Conservation (phyloP, 371 early-diverging fungal species). For the Basidiobolus meristosporus region DNA sequence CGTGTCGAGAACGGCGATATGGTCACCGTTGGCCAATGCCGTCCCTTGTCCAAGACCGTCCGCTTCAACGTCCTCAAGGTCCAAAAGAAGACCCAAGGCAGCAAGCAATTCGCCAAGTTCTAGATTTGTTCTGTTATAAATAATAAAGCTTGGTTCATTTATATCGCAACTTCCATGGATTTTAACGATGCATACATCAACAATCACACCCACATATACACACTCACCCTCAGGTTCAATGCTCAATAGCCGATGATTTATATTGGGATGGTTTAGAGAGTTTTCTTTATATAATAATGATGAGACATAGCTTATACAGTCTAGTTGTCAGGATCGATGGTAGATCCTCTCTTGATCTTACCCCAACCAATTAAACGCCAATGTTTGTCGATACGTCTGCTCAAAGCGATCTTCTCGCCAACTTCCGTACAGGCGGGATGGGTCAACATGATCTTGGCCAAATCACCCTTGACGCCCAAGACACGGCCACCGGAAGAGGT, state of each 20-base stretch:
- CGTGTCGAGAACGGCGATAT: constrained; percentile 83
- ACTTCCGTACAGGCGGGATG: constrained; percentile 96
- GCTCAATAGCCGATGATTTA: too few relatives aligned
- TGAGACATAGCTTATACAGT: neutral
- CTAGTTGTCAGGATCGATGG: constrained; percentile 37
- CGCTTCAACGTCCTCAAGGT: constrained; percentile 98
- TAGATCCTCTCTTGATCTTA: constrained; percentile 74
- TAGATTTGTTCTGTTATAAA: neutral
- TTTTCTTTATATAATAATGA: neutral
- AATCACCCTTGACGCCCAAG: constrained; percentile 77
- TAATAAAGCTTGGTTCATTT: too few relatives aligned
- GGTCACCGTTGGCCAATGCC: constrained; percentile 96
- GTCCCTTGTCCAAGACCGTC: constrained; percentile 96
- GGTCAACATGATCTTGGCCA: constrained; percentile 86
- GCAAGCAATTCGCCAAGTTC: constrained; percentile 89
- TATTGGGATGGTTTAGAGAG: neutral
- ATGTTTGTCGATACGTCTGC: constrained; percentile 96
- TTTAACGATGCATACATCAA: too few relatives aligned
- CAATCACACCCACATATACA: too few relatives aligned
- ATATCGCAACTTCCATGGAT: too few relatives aligned
- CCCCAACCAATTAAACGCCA: constrained; percentile 99
- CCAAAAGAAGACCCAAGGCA: constrained; percentile 58
- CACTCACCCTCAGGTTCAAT: too few relatives aligned
- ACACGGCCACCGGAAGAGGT: constrained; percentile 97
- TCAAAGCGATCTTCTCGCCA: constrained; percentile 96